Conservation (phyloP, 2,329 filamentous ascomycete species). For the Nigrograna mackinnonii region DNA sequence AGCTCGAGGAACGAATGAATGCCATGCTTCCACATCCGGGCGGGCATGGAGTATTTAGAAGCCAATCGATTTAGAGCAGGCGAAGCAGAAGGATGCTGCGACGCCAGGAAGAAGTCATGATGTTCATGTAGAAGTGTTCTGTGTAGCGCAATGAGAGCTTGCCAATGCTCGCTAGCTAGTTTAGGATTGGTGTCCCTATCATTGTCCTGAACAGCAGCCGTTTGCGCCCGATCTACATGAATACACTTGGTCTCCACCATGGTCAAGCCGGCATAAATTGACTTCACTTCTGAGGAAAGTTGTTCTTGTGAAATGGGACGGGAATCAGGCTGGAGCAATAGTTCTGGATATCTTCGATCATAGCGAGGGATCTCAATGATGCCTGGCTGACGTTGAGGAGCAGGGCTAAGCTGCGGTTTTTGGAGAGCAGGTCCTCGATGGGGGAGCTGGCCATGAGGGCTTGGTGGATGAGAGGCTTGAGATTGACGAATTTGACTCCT, state of each 20-base stretch:
- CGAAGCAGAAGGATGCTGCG: slow-evolving; percentile 80
- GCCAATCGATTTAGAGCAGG: slow-evolving; percentile 69
- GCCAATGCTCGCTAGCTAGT: slow-evolving; percentile 73
- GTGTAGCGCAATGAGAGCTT: slow-evolving; percentile 80
- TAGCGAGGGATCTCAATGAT: slow-evolving; percentile 38
- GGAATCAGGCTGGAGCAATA: slow-evolving; percentile 64
- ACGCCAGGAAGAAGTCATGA: slow-evolving; percentile 71
- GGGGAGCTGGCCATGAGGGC: slow-evolving; percentile 8
- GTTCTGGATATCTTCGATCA: slow-evolving; percentile 39
- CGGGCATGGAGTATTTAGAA: slow-evolving; percentile 86
- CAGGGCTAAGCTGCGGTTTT: slow-evolving; percentile 12
- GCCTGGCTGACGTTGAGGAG: slow-evolving; percentile 22
- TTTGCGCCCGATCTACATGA: slow-evolving; percentile 72
- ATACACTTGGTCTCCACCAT: slow-evolving; percentile 90
- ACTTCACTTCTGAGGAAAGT: slow-evolving; percentile 78
- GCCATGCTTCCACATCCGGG: slow-evolving; percentile 90
- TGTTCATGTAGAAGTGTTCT: slow-evolving; percentile 76
- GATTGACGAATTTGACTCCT: slow-evolving; percentile 16
- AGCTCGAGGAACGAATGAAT: slow-evolving; percentile 86
- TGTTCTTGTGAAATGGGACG: slow-evolving; percentile 76
- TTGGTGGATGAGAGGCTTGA: slow-evolving; percentile 13
- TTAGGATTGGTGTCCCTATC: slow-evolving; percentile 46
- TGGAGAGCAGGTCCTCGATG: slow-evolving; percentile 11
- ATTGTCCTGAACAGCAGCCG: slow-evolving; percentile 55
- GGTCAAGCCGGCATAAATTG: slow-evolving; percentile 79